phyloP scores from a whole-genome alignment of 441 rosid genomes.

The Populus hybrid region DNA sequence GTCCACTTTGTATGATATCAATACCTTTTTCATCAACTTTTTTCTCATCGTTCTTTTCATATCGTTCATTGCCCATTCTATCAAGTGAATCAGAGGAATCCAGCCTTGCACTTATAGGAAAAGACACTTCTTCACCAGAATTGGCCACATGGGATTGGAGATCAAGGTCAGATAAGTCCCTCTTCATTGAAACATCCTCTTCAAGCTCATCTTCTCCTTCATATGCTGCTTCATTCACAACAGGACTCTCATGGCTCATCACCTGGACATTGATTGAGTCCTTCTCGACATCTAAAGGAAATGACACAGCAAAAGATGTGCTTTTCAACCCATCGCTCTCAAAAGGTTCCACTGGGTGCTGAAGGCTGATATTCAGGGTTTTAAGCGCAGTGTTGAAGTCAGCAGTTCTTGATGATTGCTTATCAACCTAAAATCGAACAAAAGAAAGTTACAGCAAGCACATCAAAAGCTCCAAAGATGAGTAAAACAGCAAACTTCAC shows the following conservation, averaged over 20 bases:
- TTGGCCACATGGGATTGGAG: constrained; percentile 38
- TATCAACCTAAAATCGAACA: constrained; percentile 35
- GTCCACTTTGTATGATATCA: constrained; percentile 47
- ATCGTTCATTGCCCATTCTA: constrained; percentile 26
- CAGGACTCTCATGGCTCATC: constrained; percentile 32
- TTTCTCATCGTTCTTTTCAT: constrained; percentile 16
- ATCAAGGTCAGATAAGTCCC: constrained; percentile 53
- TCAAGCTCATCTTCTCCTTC: constrained; percentile 80
- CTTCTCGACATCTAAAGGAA: constrained; percentile 22
- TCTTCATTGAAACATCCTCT: constrained; percentile 48
- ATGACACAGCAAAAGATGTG: constrained; percentile 32
- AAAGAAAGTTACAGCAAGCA: constrained; percentile 7
- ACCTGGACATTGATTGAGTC: constrained; percentile 27
- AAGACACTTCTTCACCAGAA: constrained; percentile 27
- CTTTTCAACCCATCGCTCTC: constrained; percentile 44
- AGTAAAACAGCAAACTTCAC: background rate
- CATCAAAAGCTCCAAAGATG: background rate
- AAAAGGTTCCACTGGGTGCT: constrained; percentile 56
- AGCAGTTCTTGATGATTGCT: constrained; percentile 27
- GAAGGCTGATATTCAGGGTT: constrained; percentile 47
- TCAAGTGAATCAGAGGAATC: constrained; percentile 30
- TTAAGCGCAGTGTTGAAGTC: constrained; percentile 28
- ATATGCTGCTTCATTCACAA: constrained; percentile 38
- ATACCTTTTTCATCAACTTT: constrained; percentile 21
- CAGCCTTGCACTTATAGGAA: constrained; percentile 22